phyloP scores from a whole-genome alignment of 306 rosid species.

The Medicago truncatula region DNA sequence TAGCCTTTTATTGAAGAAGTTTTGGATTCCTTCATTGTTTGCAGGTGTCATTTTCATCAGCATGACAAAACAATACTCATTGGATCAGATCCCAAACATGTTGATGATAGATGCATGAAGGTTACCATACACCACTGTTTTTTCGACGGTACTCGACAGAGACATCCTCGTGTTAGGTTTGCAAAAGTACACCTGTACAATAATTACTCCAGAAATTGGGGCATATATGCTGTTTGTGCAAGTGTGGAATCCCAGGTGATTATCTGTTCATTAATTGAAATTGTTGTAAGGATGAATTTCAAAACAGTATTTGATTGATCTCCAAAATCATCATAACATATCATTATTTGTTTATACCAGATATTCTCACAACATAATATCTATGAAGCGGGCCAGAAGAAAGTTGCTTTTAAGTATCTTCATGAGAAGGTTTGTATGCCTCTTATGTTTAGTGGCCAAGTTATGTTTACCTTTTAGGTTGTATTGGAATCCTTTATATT shows the following conservation, averaged over 20 bases:
- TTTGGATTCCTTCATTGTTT: conserved; percentile 18
- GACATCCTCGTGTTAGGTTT: conserved; percentile 94
- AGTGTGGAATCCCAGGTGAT: conserved; percentile 92
- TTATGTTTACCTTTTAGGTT: background rate
- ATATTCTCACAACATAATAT: conserved; percentile 90
- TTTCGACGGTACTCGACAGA: conserved; percentile 87
- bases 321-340: conserved; percentile 1
- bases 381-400: conserved; percentile 97
- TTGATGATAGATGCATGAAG: conserved; percentile 77
- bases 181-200: conserved; percentile 90
- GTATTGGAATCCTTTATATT: conserved; percentile 9
- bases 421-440: conserved; percentile 71
- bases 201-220: conserved; percentile 93
- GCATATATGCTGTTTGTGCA: conserved; percentile 98
- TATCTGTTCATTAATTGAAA: conserved; percentile 20
- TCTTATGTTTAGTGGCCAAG: conserved; percentile 14
- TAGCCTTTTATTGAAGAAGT: conserved; percentile 8
- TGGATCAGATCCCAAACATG: conserved; percentile 84
- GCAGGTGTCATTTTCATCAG: conserved; percentile 84
- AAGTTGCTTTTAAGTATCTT: conserved; percentile 80
- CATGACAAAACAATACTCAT: conserved; percentile 95
- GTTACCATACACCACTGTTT: conserved; percentile 97
- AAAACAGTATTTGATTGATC: conserved; percentile 7
- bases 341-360: conserved; percentile 49
- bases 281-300: conserved; percentile 8